A percentile compares a stretch with the other conserved stretches of the same genome.
Conservation (phyloP, 495 filamentous ascomycete species). For the Mycothermus thermophilus region DNA sequence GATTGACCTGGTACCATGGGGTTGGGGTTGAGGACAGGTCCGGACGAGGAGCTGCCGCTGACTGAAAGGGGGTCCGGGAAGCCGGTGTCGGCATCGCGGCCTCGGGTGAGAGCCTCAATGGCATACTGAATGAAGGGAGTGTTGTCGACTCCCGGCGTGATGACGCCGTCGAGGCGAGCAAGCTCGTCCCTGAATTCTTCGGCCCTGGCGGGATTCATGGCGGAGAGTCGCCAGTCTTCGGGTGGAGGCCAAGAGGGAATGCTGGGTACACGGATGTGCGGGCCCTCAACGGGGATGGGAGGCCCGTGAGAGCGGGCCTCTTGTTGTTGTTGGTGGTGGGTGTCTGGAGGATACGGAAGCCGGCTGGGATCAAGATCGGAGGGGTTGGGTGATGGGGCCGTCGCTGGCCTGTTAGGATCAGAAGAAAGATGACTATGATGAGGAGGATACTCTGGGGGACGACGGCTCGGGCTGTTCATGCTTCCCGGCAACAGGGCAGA, state of each 20-base stretch:
- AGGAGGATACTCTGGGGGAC: too few relatives aligned
- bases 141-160: constrained; percentile 37
- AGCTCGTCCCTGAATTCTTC: constrained; percentile 31
- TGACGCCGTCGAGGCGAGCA: constrained; percentile 27
- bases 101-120: constrained; percentile 30
- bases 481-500: too few relatives aligned
- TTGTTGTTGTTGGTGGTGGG: too few relatives aligned
- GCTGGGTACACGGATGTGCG: constrained; percentile 11
- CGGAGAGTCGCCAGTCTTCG: constrained; percentile 9
- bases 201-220: constrained; percentile 17
- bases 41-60: constrained; percentile 10
- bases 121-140: constrained; percentile 35
- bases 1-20: too few relatives aligned
- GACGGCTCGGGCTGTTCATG: too few relatives aligned
- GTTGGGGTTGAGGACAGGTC: constrained; percentile 2
- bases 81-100: constrained; percentile 18
- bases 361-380: too few relatives aligned
- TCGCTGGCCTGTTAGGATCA: too few relatives aligned
- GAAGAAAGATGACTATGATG: too few relatives aligned
- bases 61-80: constrained; percentile 18
- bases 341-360: too few relatives aligned
- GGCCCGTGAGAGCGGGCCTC: constrained; percentile 15
- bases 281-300: constrained; percentile 18
- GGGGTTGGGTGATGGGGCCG: too few relatives aligned
- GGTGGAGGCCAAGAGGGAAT: constrained; percentile 3